phyloP scores from a whole-genome alignment of 2,329 filamentous ascomycete species.

The Ophiostoma perfectum region DNA sequence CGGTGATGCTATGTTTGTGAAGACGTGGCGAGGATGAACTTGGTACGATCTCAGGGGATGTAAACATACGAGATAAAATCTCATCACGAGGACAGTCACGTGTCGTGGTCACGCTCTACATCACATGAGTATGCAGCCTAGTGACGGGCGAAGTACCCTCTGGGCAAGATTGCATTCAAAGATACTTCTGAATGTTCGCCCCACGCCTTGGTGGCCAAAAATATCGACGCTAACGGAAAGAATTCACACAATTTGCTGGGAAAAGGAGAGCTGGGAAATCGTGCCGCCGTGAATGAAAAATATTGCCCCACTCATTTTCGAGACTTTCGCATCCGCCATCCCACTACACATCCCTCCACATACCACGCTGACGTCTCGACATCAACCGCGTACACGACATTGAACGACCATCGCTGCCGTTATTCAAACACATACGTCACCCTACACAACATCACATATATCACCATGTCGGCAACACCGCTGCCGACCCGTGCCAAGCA shows the following conservation, averaged over 20 bases:
- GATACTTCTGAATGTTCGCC: conserved; percentile 15
- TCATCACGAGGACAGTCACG: neutral
- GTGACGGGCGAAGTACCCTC: neutral
- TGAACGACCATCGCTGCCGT: neutral
- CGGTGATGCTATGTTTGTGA: too few species aligned
- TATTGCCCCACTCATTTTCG: conserved; percentile 7
- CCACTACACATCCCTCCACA: conserved; percentile 13
- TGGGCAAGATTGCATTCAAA: neutral
- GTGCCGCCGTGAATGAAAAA: conserved; percentile 8
- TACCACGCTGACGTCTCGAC: neutral
- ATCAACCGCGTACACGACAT: neutral
- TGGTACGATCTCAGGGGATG: too few species aligned
- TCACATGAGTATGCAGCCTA: neutral
- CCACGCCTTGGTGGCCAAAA: conserved; percentile 25
- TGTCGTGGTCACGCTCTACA: neutral
- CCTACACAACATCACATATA: neutral
- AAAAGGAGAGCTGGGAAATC: conserved; percentile 8
- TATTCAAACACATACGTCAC: conserved; percentile 3
- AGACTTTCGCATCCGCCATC: conserved; percentile 7
- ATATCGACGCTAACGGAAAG: conserved; percentile 22
- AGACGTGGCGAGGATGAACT: too few species aligned
- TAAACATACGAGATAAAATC: too few species aligned
- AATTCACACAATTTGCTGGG: conserved; percentile 18
- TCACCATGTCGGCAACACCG: conserved; percentile 24
- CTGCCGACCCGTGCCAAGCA: conserved; percentile 37